Evolutionary conservation across 257 asterid species (phyloP), one percentile per base, ranked within the genome.

Genomic region (Misopates orontium): DNA sequence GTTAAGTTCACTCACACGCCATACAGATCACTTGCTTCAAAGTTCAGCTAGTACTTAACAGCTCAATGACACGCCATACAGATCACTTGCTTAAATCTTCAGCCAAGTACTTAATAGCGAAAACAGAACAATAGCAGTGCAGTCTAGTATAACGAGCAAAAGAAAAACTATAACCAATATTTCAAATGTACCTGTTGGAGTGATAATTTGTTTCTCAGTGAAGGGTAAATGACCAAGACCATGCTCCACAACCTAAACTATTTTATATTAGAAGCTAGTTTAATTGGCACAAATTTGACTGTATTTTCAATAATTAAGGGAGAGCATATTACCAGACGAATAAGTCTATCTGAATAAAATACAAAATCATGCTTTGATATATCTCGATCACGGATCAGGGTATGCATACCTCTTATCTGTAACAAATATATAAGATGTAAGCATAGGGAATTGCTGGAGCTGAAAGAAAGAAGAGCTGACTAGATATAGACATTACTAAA

Each of bases 401-500:
- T 94, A 70, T 94, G 99, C 99, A 94, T 94, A 14, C 99, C 99
- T 81, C 98, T 79, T 64, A 94, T 94, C 99, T 94, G 96, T 60
- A 73, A 79, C 61, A 90, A 51, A 69, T 21, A 28, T 17, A 48
- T 57, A 54, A 41, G 67, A 75, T 39, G 55, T 20, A 51, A 62
- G 65, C 39, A 73, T 31, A 9, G 11, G 21, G 8, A 57, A 51
- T 56, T 54, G 67, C 24, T 54, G 14, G 16, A 20, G 47, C 24
- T 16, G 57, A 69, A 42, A 64, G 53, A 65, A 56, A 48, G 49
- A 55, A 44, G 23, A 50, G 54, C 42, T 36, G 42, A 9, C 42
- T 57, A 61, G 10, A 16, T 40, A 32, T 15, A 51, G 39, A 28
- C n/a, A 47, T 11, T 44, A 57, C 63, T 69, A 36, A 3, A 36